Evolutionary conservation across 805 yeast genomes (phyloP), one percentile per base, ranked within the genome.

Genomic region (Kodamaea kaohsiungensis): DNA sequence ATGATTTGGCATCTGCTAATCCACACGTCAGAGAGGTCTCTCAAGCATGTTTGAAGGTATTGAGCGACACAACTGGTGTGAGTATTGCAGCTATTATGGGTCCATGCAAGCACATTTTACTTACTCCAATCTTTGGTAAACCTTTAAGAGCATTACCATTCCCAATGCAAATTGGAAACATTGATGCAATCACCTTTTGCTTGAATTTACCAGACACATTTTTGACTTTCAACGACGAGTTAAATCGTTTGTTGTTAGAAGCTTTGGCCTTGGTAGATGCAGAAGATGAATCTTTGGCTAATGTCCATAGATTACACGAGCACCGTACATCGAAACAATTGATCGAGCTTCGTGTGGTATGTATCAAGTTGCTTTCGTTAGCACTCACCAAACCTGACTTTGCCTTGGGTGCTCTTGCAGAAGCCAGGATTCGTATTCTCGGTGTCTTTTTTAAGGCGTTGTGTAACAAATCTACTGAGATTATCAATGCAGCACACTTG

Each of bases 131-230:
- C 18, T 96, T 95, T 75, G 97, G 97, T 2, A 95, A 95, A 66
- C 99, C 99, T 0, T 72, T 95, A 54, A 80, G 99, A 58, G 99
- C 99, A 0, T 77, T 95, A 57, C 99, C 99, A 0, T 95, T 96
- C 73, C 95, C 97, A 3, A 95, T 93, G 97, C 99, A 96, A 72
- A 95, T 95, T 53, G 99, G 99, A 38, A 92, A 95, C 67, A 92
- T 95, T 57, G 98, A 95, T 69, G 98, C 98, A 1, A 89, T 95
- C n/a, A 86, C 96, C 0, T 96, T 86, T 69, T 93, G 98, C 65
- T 73, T 95, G 54, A 84, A 87, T 1, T 76, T 93, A 48, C 95
- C 90, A 10, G 82, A 88, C 58, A 80, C 97, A 0, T 91, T 93
- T 61, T 73, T 93, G 59, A 86, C 87, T 8, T 93, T 91, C 66